A percentile compares a stretch with the other conserved stretches of the same genome.
Conservation (phyloP, 148 eudicot genomes). For the Heliamphora exappendiculata region DNA sequence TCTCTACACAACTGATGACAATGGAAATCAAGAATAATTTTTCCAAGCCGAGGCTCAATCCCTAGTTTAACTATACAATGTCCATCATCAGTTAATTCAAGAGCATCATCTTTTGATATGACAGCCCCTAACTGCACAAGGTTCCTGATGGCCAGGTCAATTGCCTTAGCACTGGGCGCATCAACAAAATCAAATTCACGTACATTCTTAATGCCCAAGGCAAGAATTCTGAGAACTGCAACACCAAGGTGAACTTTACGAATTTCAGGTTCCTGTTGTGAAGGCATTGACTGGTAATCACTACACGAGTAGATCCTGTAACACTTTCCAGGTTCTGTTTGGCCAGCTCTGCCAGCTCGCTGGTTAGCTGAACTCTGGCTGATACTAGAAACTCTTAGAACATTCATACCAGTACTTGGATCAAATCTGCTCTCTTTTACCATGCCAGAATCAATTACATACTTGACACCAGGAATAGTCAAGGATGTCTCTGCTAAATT, state of each 20-base stretch:
- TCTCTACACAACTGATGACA: constrained; percentile 52
- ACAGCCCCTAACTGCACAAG: constrained; percentile 83
- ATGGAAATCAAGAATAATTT: constrained; percentile 56
- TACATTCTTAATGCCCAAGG: constrained; percentile 57
- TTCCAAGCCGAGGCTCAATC: constrained; percentile 84
- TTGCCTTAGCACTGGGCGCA: constrained; percentile 56
- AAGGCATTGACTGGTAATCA: constrained; percentile 49
- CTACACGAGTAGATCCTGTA: constrained; percentile 53
- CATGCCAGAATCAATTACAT: constrained; percentile 89
- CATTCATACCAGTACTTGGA: constrained; percentile 69
- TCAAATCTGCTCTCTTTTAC: constrained; percentile 77
- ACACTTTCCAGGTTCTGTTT: constrained; percentile 93
- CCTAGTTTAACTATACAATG: constrained; percentile 71
- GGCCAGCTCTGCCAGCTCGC: constrained; percentile 95
- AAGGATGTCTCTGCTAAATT: constrained; percentile 96
- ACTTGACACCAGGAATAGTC: constrained; percentile 88
- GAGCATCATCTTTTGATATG: constrained; percentile 27
- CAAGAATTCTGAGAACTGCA: constrained; percentile 77
- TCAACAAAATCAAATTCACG: constrained; percentile 79
- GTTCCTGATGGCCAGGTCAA: constrained; percentile 74
- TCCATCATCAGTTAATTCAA: constrained; percentile 59
- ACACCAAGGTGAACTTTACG: constrained; percentile 86
- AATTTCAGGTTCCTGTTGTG: constrained; percentile 88
- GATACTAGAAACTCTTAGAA: constrained; percentile 76
- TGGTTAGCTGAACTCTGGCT: constrained; percentile 89